Base-by-base conservation (phyloP, 192 early-diverging fungal species). In the Entomortierella chlamydospora region DNA sequence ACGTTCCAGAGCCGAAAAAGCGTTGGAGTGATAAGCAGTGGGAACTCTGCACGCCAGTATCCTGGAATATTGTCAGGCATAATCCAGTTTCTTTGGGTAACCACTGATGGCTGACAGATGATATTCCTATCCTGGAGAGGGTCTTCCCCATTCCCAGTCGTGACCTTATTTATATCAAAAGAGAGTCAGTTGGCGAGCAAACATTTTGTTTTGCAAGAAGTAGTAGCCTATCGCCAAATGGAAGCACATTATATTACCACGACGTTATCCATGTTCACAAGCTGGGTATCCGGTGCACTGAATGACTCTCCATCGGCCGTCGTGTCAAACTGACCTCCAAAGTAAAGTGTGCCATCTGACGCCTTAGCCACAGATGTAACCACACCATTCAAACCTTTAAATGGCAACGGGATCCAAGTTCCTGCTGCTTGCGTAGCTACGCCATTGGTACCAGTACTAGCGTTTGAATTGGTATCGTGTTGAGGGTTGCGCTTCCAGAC, bases 41-140 rank as follows among this genome's bases (percentile, higher is more conserved):
- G 82, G 50, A 92, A 90, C 61, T 87, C 73, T 39, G 84, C 86
- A 39, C 89, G 82, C 86, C 87, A 91, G 62, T 85, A 91, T 18
- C 93, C 93, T 5, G 90, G 87, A n/a, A 88, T 86, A 64, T 84
- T 76, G 72, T 93, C 87, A 58, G 82, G 84, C 77, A 94, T 70
- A 29, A 94, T 82, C 91, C 91, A 93, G n/a, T 90, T 89, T 43
- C 87, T 76, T 26, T 83, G 69, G 4, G 71, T 37, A 18, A 15
- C 6, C 12, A 62, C 43, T 0, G 55, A 31, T 4, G 60, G 11
- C 1, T 84, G 82, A 31, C 89, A 90, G 43, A 90, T 82, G 37
- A 83, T 83, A 64, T 84, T 84, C 29, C 54, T 56, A 30, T 64
- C 74, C 55, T 78, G 74, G 1, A 29, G 8, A 4, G 47, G 13